phyloP scores from a whole-genome alignment of 2,329 filamentous ascomycete species.

The Aspergillus jensenii region DNA sequence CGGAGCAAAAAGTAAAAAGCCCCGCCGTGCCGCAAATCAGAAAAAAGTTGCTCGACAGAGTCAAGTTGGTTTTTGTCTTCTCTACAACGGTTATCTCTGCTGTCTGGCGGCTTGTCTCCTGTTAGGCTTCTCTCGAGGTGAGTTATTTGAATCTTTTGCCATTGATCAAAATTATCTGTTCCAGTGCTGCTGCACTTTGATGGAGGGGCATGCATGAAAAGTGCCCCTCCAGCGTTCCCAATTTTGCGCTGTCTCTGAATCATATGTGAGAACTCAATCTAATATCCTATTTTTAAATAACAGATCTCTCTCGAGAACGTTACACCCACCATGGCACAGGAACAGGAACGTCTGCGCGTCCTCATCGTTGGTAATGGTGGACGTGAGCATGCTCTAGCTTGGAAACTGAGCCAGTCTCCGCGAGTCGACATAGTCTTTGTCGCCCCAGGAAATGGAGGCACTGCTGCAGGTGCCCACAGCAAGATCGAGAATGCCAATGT shows the following conservation, averaged over 20 bases:
- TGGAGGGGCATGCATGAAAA: conserved; percentile 11
- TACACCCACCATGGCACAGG: conserved; percentile 37
- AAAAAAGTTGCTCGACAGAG: conserved; percentile 13
- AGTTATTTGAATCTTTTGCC: conserved; percentile 1
- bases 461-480: conserved; percentile 52
- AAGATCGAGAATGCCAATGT: conserved; percentile 75
- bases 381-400: conserved; percentile 89
- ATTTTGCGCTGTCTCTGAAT: neutral
- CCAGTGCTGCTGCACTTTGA: neutral
- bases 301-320: conserved; percentile 22
- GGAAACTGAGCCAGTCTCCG: conserved; percentile 85
- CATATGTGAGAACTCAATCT: neutral
- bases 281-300: neutral
- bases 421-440: conserved; percentile 71
- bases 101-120: conserved; percentile 15
- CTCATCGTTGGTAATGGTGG: conserved; percentile 92
- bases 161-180: neutral
- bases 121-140: conserved; percentile 20
- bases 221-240: conserved; percentile 8
- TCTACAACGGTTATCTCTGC: neutral
- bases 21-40: conserved; percentile 18
- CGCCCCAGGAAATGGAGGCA: conserved; percentile 82
- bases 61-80: neutral
- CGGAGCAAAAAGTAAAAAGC: conserved; percentile 14
- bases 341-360: conserved; percentile 60